A percentile compares a stretch with the other conserved stretches of the same genome.
Evolutionary conservation across 805 yeast species (phyloP).

Genomic region (Ogataea glucozyma): DNA sequence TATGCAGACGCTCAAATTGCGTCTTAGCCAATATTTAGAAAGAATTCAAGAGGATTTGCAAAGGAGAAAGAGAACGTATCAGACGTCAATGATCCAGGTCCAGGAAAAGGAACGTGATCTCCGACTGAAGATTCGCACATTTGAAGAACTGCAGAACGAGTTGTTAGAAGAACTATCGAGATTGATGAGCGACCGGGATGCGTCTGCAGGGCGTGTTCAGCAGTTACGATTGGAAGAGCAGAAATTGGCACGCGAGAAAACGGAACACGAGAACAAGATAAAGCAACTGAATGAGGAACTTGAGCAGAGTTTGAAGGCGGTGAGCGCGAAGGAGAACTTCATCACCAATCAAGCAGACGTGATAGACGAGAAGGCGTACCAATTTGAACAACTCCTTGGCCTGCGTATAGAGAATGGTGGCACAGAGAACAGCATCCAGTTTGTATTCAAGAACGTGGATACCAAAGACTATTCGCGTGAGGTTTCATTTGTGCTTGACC

Average conservation of each 20-base stretch:
- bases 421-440: constrained; percentile 36
- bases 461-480: constrained; percentile 44
- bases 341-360: constrained; percentile 39
- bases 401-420: constrained; percentile 44
- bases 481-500: constrained; percentile 45
- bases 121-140: constrained; percentile 20
- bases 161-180: constrained; percentile 25
- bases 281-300: constrained; percentile 30
- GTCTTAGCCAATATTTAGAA: constrained; percentile 15
- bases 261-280: constrained; percentile 31
- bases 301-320: constrained; percentile 22
- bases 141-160: constrained; percentile 19
- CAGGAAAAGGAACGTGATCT: constrained; percentile 25
- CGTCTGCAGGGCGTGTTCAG: constrained; percentile 41
- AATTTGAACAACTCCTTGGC: constrained; percentile 50
- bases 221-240: constrained; percentile 41
- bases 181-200: constrained; percentile 28
- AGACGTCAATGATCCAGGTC: constrained; percentile 23
- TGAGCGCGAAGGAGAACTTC: constrained; percentile 32
- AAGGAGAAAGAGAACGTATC: constrained; percentile 25
- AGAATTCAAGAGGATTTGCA: constrained; percentile 24
- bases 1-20: constrained; percentile 25
- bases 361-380: constrained; percentile 44
- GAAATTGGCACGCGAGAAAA: constrained; percentile 32
- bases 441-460: constrained; percentile 49